These are phyloP conservation scores for Alloteropsis semialata DNA, from an alignment of 176 grass and related monocot genomes.

Conservation along the genomic window DNA sequence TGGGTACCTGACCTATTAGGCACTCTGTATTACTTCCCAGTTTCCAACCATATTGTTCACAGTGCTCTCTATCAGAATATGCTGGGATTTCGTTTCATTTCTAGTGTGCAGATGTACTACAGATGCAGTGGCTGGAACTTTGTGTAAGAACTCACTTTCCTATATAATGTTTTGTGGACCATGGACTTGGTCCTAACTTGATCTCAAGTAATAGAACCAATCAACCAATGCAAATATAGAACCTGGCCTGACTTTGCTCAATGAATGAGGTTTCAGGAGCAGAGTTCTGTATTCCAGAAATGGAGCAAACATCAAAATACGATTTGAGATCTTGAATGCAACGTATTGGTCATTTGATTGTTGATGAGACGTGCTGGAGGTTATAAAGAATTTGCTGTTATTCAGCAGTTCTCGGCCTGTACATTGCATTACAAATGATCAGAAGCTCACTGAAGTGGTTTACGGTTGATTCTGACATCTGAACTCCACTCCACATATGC, in stretches of 20 bases:
- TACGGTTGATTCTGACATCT: slow-evolving; percentile 21
- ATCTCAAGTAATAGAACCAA: slow-evolving; percentile 8
- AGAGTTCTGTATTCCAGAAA: slow-evolving; percentile 11
- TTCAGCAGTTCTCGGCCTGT: neutral
- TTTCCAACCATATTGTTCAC: neutral
- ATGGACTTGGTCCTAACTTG: neutral
- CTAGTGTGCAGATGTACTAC: neutral
- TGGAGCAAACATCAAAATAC: slow-evolving; percentile 1
- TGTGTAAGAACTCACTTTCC: neutral
- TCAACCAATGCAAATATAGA: neutral
- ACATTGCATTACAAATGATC: neutral
- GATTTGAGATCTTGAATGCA: neutral
- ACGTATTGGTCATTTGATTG: neutral
- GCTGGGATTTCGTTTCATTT: neutral
- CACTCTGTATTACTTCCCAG: neutral
- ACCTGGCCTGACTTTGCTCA: slow-evolving; percentile 15
- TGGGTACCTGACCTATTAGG: neutral
- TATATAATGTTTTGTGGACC: slow-evolving; percentile 12
- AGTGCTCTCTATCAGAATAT: neutral
- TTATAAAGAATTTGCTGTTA: slow-evolving; percentile 7
- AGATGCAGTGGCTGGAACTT: neutral
- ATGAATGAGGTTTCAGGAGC: slow-evolving; percentile 23
- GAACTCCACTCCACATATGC: neutral
- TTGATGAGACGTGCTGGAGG: neutral
- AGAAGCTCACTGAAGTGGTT: slow-evolving; percentile 11